Evolutionary conservation across 2,329 filamentous ascomycete species (phyloP), one percentile per base, ranked within the genome.

Genomic region (Aspergillus vadensis): DNA sequence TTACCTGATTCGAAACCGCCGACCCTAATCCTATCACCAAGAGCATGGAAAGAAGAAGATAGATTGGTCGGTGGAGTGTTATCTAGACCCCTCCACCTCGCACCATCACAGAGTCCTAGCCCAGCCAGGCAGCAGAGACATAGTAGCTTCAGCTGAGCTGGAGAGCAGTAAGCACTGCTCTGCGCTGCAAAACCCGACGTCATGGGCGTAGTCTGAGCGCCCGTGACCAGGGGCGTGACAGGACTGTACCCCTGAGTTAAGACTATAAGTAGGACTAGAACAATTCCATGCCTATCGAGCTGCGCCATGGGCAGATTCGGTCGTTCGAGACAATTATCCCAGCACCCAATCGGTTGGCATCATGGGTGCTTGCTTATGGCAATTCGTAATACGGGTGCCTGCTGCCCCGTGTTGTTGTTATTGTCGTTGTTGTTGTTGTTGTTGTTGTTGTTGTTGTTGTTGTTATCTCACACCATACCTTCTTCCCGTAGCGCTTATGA

Each of bases 161-260:
- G 27, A 30, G 5, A 19, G 39, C n/a, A 10, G 8, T 6, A 2
- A 8, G 25, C 25, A 27, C 25, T 25, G 25, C 25, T 25, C 25
- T 25, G n/a, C 19, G 12, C 41, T 44, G 19, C 12, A 44, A 19
- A 4, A 14, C 19, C 19, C 41, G n/a, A 50, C 47, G 47, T 50
- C 47, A 50, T 32, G 25, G 25, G 25, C 47, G 25, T 50, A 17
- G 23, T 50, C 47, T 10, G 47, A 17, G 47, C 47, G 25, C 9
- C 14, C 14, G 47, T 15, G 47, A 32, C 23, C n/a, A 32, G 10
- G 47, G 25, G 25, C 47, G 9, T 32, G 27, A 27, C 47, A 30
- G 47, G 47, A 32, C 9, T 50, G 47, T 27, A 50, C 47, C 47
- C 47, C 47, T 50, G 47, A 50, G n/a, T 36, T 21, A 50, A 50